Evolutionary conservation across 2,329 filamentous ascomycete species (phyloP).

Genomic region (Podosphaera xanthii): DNA sequence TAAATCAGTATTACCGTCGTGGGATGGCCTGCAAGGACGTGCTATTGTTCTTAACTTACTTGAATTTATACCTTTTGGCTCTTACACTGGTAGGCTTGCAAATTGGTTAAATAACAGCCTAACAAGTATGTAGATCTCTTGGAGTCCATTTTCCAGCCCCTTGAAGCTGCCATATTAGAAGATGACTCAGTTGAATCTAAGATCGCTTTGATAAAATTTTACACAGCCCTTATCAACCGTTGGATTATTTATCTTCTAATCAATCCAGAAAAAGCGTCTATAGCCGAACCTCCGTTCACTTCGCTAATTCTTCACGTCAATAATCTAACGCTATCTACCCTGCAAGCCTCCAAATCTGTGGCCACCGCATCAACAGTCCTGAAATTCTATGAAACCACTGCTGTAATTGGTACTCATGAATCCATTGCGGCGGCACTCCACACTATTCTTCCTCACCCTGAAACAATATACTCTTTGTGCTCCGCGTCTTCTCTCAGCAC

Average conservation of each 20-base stretch:
- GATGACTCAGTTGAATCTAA: slow-evolving; percentile 27
- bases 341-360: slow-evolving; percentile 27
- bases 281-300: slow-evolving; percentile 15
- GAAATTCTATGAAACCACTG: slow-evolving; percentile 45
- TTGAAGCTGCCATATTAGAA: slow-evolving; percentile 29
- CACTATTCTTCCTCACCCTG: slow-evolving; percentile 43
- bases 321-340: slow-evolving; percentile 32
- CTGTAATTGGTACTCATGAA: slow-evolving; percentile 30
- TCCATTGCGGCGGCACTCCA: slow-evolving; percentile 30
- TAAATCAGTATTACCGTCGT: slow-evolving; percentile 30
- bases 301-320: slow-evolving; percentile 27
- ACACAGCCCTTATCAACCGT: slow-evolving; percentile 39
- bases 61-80: slow-evolving; percentile 27
- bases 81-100: slow-evolving; percentile 28
- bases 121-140: slow-evolving; percentile 24
- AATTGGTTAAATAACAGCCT: not conserved
- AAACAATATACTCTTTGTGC: slow-evolving; percentile 46
- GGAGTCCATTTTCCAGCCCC: slow-evolving; percentile 23
- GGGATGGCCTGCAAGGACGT: slow-evolving; percentile 36
- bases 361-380: slow-evolving; percentile 33
- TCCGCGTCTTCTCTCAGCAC: slow-evolving; percentile 41
- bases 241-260: slow-evolving; percentile 28
- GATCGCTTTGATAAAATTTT: slow-evolving; percentile 38
- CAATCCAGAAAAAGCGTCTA: slow-evolving; percentile 9
- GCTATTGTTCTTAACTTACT: slow-evolving; percentile 34